Evolutionary conservation across 495 filamentous ascomycete species (phyloP), one percentile per base, ranked within the genome.

Genomic region (Hyaloscypha bicolor): DNA sequence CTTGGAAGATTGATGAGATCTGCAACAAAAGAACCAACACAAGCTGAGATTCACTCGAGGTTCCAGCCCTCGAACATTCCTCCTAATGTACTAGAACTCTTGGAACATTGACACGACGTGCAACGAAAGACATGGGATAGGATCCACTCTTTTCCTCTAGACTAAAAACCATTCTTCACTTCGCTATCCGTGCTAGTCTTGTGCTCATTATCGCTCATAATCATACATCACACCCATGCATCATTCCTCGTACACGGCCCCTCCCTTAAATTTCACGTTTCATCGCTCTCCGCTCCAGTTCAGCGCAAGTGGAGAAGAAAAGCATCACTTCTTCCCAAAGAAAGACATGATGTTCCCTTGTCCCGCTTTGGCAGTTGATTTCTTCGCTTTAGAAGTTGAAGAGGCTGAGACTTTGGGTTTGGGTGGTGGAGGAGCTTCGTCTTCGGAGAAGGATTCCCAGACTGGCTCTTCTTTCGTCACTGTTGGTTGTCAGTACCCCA

Each of bases 371-470:
- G 75, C 78, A 6, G 80, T 83, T 4, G 75, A 75, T 78, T 92
- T 92, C 78, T 88, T 92, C 58, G 65, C 70, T 73, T 85, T 86
- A 21, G 76, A 59, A 69, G 71, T 55, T 64, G 74, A 57, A 76
- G 76, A 57, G 68, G 62, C 62, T 66, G 77, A 75, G 9, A 81
- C 74, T 57, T 85, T 90, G 45, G 85, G 82, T 75, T 89, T 91
- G 70, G 89, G 86, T 51, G 81, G 79, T 21, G 84, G 75, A 29
- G 84, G 82, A 52, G 84, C 82, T 59, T 94, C 92, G 69, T 97
- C 95, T 70, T 94, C 91, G 3, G 93, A 97, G 81, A 96, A 98
- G 6, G 92, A 96, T 76, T 98, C 95, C 95, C 95, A 99, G 1
- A 83, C 88, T 1, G 86, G 80, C 74, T 97, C 94, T 72, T 94